Base-by-base conservation (phyloP, 2,329 filamentous ascomycete species). In the Fusarium falciforme region DNA sequence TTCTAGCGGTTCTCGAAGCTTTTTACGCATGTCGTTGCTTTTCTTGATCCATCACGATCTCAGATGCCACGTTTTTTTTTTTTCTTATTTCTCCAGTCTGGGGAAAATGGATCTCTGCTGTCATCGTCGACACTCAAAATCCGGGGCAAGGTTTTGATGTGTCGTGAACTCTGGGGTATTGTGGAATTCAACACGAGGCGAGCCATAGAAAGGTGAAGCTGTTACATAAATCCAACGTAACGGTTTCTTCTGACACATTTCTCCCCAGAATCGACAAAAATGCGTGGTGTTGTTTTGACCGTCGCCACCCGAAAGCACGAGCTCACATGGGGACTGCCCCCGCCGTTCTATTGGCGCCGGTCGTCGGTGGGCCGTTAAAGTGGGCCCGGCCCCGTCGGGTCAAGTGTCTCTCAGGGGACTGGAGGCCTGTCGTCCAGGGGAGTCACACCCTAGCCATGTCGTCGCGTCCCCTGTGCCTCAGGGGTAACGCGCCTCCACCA, bases 171-270 rank as follows among this genome's bases (percentile, higher is more conserved):
- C 76, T 73, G 76, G 76, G 71, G 76, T 68, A 75, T 66, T 68
- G 69, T 72, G 67, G 67, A 61, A 71, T 63, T 47, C 25, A 9
- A 17, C 16, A 12, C 60, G 57, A n/a, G 59, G 65, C 62, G 67
- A 71, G 57, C 76, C 76, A 77, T 68, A 67, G 65, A 77, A 76
- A 68, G 38, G 9, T 16, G 14, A 73, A 70, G 68, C 36, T 35
- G 76, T 78, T 78, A 78, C 73, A 75, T 78, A 77, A 76, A 72
- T 25, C 22, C 55, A 61, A 78, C 74, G 76, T 78, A 78, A 78
- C 44, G 66, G 54, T 69, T 71, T 77, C 64, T 31, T 8, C 17
- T 38, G 38, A 31, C 61, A 40, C 20, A 27, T 64, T 63, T 38
- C 47, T 17, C 62, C 29, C 62, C 52, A 67, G 59, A 42, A 38